These are phyloP conservation scores for Jamesozyma rosinii DNA, from an alignment of 805 yeast genomes.

Conservation along the genomic window DNA sequence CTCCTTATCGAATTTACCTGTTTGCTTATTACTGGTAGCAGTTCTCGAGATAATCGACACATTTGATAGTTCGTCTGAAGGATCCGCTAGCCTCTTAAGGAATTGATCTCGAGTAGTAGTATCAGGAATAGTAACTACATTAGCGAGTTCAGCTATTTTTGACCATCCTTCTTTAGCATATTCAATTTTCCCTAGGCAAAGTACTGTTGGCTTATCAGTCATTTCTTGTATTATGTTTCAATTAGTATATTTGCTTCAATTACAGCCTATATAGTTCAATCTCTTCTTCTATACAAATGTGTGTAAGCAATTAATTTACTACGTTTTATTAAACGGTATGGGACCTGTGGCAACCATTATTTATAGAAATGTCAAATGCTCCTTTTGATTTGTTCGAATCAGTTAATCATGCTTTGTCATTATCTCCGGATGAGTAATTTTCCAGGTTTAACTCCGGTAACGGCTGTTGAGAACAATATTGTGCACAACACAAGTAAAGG, in stretches of 20 bases:
- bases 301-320: too few species aligned
- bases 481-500: too few species aligned
- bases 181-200: conserved; percentile 53
- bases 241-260: too few species aligned
- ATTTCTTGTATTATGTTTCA: too few species aligned
- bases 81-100: conserved; percentile 24
- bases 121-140: conserved; percentile 40
- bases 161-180: conserved; percentile 63
- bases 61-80: conserved; percentile 26
- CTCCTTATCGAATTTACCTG: conserved; percentile 62
- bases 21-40: conserved; percentile 39
- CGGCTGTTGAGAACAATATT: too few species aligned
- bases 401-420: too few species aligned
- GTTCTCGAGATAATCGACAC: conserved; percentile 41
- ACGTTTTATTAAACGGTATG: too few species aligned
- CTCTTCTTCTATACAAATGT: too few species aligned
- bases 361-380: too few species aligned
- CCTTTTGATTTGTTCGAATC: too few species aligned
- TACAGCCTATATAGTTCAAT: too few species aligned
- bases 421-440: neutral
- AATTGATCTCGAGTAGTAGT: conserved; percentile 33
- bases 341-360: too few species aligned
- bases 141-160: conserved; percentile 38
- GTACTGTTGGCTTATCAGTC: conserved; percentile 23
- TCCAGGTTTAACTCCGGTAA: neutral